phyloP scores from a whole-genome alignment of 805 yeast genomes.

The Monosporozyma aerobia region DNA sequence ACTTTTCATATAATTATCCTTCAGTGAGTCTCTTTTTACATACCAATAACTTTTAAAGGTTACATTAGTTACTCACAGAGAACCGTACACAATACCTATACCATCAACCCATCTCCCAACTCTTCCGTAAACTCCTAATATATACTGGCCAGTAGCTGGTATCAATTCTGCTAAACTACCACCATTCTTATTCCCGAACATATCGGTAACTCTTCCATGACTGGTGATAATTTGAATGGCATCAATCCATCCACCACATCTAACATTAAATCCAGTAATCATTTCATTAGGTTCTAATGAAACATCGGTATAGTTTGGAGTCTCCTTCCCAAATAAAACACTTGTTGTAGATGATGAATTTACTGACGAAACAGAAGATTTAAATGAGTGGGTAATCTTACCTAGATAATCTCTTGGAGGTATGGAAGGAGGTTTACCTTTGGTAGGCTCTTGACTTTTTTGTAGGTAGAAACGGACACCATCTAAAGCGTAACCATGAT shows the following conservation, averaged over 20 bases:
- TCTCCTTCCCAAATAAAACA: slow-evolving; percentile 44
- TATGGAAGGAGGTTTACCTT: slow-evolving; percentile 31
- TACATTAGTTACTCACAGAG: slow-evolving; percentile 1
- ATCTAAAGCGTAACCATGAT: slow-evolving; percentile 71
- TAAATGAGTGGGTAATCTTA: slow-evolving; percentile 21
- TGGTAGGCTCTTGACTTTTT: slow-evolving; percentile 2
- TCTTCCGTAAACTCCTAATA: slow-evolving; percentile 69
- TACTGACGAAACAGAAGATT: slow-evolving; percentile 10
- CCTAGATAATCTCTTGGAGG: slow-evolving; percentile 40
- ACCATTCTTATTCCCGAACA: slow-evolving; percentile 65
- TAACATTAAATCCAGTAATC: slow-evolving; percentile 49
- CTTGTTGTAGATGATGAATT: slow-evolving; percentile 5
- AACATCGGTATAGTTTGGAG: slow-evolving; percentile 45
- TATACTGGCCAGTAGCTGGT: slow-evolving; percentile 52
- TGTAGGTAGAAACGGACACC: slow-evolving; percentile 54
- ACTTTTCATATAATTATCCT: too few species aligned
- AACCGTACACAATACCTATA: slow-evolving; percentile 54
- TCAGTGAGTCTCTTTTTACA: too few species aligned
- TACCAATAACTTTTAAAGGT: too few species aligned
- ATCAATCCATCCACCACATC: slow-evolving; percentile 87
- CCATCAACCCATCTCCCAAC: slow-evolving; percentile 65
- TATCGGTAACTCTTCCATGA: slow-evolving; percentile 42
- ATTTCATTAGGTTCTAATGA: slow-evolving; percentile 48
- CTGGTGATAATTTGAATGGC: slow-evolving; percentile 66
- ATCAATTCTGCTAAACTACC: slow-evolving; percentile 48